These are phyloP conservation scores for Voacanga thouarsii DNA, from an alignment of 257 asterid species.

Conservation along the genomic window DNA sequence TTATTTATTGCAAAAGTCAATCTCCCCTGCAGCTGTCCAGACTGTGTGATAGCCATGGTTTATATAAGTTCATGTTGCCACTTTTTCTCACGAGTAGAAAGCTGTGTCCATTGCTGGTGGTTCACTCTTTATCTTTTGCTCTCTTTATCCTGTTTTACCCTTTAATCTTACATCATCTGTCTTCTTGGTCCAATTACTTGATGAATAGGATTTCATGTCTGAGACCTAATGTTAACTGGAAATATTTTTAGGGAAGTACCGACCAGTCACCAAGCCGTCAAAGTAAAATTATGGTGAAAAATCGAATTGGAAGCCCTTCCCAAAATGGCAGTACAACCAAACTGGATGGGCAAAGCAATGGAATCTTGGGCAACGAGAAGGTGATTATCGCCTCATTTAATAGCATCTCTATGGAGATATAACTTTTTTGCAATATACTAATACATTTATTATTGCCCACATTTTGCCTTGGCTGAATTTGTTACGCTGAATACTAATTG, in stretches of 20 bases:
- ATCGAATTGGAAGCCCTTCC: conserved; percentile 57
- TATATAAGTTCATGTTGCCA: neutral
- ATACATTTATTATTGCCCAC: neutral
- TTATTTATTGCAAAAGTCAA: neutral
- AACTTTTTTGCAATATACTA: neutral
- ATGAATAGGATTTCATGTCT: neutral
- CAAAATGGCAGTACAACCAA: conserved; percentile 44
- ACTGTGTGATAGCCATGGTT: neutral
- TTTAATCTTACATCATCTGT: neutral
- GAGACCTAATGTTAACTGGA: conserved; percentile 24
- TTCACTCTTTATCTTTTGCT: neutral
- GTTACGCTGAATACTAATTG: neutral
- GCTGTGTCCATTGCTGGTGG: neutral
- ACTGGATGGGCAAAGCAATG: conserved; percentile 65
- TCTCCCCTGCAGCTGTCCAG: neutral
- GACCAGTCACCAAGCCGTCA: conserved; percentile 70
- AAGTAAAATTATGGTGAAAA: conserved; percentile 45
- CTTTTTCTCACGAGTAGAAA: neutral
- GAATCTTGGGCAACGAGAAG: conserved; percentile 53
- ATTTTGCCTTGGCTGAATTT: neutral
- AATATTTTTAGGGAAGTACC: conserved; percentile 56
- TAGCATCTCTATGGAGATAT: neutral
- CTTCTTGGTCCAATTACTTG: neutral
- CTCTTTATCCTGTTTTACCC: neutral
- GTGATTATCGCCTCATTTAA: conserved; percentile 31